Base-by-base conservation (phyloP, 2,329 filamentous ascomycete species). In the Fusarium domesticum region DNA sequence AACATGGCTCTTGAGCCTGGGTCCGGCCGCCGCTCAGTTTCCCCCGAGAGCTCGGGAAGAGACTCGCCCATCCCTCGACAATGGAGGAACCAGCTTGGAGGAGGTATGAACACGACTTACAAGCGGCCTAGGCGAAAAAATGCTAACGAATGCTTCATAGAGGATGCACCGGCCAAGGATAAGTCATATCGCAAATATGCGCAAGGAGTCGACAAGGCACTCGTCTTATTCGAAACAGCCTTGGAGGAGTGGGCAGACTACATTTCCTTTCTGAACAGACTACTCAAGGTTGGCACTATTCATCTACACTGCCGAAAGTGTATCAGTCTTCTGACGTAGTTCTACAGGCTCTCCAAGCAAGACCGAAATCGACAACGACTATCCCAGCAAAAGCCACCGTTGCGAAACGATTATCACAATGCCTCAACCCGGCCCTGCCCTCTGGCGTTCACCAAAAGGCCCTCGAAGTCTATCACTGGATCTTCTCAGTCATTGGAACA, bases 221-320 rank as follows among this genome's bases (percentile, higher is more conserved):
- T 98, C 50, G 81, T 87, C 35, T 77, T 96, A 25, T 98, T 96
- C 72, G 93, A 98, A 64, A 91, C 89, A 14, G 84, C 89, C 20
- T 76, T 96, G 57, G 90, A 97, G 70, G 93, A 98, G 81, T 98
- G 93, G 93, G 93, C 95, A 37, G 93, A 98, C 71, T 98, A 98
- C 65, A 98, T 98, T 61, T 96, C 92, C 15, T 98, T 97, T 65
- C 73, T 98, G 43, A 95, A 88, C 64, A 83, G 89, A 50, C 76
- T 98, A 37, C 75, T 96, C 50, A 97, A 96, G 81, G 89, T 91
- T 65, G 57, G 66, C 39, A 30, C 15, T 6, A 10, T 20, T 23
- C 6, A 16, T 10, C 11, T 18, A 15, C 3, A 15, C n/a, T 4
- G 11, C n/a, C n/a, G 18, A 6, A 2, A 2, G 18, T 5, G 12